These are phyloP conservation scores for Alternaria gansuensis DNA, from an alignment of 2,329 filamentous ascomycete species.

Conservation along the genomic window DNA sequence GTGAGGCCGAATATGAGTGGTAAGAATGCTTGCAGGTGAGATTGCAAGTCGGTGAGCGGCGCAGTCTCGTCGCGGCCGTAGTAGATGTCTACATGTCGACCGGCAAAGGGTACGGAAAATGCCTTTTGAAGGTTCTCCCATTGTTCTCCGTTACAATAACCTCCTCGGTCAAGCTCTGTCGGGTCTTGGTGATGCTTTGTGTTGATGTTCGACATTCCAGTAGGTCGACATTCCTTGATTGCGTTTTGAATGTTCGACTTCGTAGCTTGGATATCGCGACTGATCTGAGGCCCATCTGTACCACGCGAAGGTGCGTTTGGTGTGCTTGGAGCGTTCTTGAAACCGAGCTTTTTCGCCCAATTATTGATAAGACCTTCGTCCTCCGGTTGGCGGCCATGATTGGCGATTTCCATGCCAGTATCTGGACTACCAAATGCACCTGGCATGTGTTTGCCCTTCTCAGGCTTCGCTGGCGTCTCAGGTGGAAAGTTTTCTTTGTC, in stretches of 20 bases:
- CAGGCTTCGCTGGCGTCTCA: slow-evolving; percentile 46
- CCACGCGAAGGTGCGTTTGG: slow-evolving; percentile 23
- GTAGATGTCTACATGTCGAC: slow-evolving; percentile 49
- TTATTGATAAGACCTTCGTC: slow-evolving; percentile 47
- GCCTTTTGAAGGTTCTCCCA: slow-evolving; percentile 52
- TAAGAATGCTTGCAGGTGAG: slow-evolving; percentile 41
- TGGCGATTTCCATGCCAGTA: slow-evolving; percentile 39
- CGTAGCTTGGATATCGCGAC: slow-evolving; percentile 46
- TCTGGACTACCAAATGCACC: slow-evolving; percentile 52
- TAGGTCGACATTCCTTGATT: slow-evolving; percentile 50
- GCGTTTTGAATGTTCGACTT: slow-evolving; percentile 50
- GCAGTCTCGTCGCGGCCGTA: slow-evolving; percentile 45
- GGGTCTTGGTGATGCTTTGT: slow-evolving; percentile 50
- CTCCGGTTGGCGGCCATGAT: slow-evolving; percentile 32
- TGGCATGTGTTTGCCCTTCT: slow-evolving; percentile 47
- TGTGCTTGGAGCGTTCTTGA: slow-evolving; percentile 40
- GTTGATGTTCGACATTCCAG: slow-evolving; percentile 46
- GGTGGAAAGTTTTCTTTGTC: slow-evolving; percentile 29
- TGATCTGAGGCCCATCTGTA: slow-evolving; percentile 49
- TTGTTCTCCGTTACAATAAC: slow-evolving; percentile 51
- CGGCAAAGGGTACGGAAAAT: slow-evolving; percentile 47
- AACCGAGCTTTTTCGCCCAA: slow-evolving; percentile 51
- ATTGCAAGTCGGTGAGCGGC: slow-evolving; percentile 39
- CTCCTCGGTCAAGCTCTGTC: slow-evolving; percentile 50
- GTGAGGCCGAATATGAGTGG: slow-evolving; percentile 49